phyloP scores from a whole-genome alignment of 805 yeast genomes.

The Yamadazyma nakazawae region DNA sequence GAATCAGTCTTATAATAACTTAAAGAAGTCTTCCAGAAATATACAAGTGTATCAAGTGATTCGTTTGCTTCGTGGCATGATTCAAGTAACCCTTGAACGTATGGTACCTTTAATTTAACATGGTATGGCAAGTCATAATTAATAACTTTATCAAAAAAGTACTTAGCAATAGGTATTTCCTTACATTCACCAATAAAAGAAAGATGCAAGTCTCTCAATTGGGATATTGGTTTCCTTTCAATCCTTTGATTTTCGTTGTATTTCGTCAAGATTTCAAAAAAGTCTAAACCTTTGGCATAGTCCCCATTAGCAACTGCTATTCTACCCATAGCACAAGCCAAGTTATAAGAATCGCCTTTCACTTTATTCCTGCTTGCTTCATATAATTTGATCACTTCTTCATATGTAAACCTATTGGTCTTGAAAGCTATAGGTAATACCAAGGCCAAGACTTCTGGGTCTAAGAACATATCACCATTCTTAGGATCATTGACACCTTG shows the following conservation, averaged over 20 bases:
- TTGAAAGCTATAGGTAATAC: slow-evolving; percentile 65
- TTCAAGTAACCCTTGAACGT: slow-evolving; percentile 59
- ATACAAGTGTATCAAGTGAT: slow-evolving; percentile 55
- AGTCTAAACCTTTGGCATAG: slow-evolving; percentile 60
- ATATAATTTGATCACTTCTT: slow-evolving; percentile 57
- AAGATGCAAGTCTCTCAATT: slow-evolving; percentile 67
- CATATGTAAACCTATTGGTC: slow-evolving; percentile 55
- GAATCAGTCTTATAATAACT: slow-evolving; percentile 46
- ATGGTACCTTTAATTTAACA: slow-evolving; percentile 69
- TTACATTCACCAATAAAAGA: slow-evolving; percentile 75
- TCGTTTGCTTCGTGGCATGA: slow-evolving; percentile 58
- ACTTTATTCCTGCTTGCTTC: slow-evolving; percentile 35
- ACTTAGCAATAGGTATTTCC: slow-evolving; percentile 67
- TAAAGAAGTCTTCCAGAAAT: slow-evolving; percentile 63
- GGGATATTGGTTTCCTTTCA: slow-evolving; percentile 5
- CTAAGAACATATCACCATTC: slow-evolving; percentile 47
- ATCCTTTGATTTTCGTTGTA: slow-evolving; percentile 34
- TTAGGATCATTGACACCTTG: slow-evolving; percentile 47
- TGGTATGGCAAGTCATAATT: slow-evolving; percentile 68
- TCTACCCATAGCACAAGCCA: slow-evolving; percentile 70
- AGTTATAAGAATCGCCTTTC: slow-evolving; percentile 35
- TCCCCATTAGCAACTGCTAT: slow-evolving; percentile 66
- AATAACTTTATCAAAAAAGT: slow-evolving; percentile 72
- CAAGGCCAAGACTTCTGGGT: slow-evolving; percentile 65
- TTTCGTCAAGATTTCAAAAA: slow-evolving; percentile 58